Evolutionary conservation across 176 grass and related monocot species (phyloP), one percentile per base, ranked within the genome.

Genomic region (Poa pratensis): DNA sequence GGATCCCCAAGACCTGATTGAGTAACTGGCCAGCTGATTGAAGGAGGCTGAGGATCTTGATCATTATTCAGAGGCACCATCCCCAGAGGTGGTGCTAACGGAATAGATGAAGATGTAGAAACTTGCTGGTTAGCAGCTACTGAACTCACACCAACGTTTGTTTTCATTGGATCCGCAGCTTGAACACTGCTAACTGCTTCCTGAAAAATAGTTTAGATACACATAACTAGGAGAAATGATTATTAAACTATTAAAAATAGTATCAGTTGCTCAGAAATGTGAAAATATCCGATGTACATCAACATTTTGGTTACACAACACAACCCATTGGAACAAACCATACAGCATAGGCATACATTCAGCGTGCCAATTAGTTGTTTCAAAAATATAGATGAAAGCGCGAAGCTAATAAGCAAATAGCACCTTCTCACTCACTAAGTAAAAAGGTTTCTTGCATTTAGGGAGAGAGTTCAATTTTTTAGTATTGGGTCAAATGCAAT

Each of bases 111-210:
- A 61, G 86, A 82, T 83, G 88, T 42, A 37, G 58, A 23, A 77
- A 87, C 57, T 26, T 86, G 89, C 73, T 94, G 86, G 9, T 69
- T 87, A 75, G 83, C 45, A 74, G 78, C 73, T n/a, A 84, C 23
- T 82, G 87, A 14, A 48, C 80, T 91, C 64, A 59, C 37, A 69
- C 86, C 64, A 17, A 74, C 85, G 80, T 92, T 87, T 82, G 77
- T 83, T 86, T 80, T 63, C 59, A 86, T 80, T 42, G 89, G 83
- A 91, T 86, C 65, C 30, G 76, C 53, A 75, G 83, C 69, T 88
- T 92, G 73, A 70, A 83, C 80, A 86, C 74, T 83, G 46, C 82
- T 81, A 87, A 52, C 92, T 81, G 69, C 86, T 92, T 94, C 94
- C 94, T 97, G 88, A 61, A 76, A 83, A 81, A 82, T 24, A n/a